These are phyloP conservation scores for Wallacemonas sp. DNA, from an alignment of 208 protist species.

Conservation along the genomic window DNA sequence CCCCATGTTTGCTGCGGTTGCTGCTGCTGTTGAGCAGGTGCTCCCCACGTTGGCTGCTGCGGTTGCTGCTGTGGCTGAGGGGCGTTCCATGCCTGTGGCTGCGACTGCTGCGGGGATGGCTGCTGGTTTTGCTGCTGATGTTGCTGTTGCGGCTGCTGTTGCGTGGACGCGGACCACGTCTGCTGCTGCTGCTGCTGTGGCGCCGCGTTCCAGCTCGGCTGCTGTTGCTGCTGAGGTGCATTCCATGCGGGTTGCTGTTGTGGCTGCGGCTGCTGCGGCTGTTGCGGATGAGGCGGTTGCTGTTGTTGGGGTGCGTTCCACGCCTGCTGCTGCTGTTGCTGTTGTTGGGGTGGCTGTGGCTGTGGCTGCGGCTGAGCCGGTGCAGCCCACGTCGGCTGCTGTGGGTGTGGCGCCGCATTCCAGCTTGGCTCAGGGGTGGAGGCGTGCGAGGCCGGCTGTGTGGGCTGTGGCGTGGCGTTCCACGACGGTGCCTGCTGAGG, in stretches of 20 bases:
- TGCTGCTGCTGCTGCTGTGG: conserved; percentile 28
- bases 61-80: background rate
- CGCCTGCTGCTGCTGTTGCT: conserved; percentile 15
- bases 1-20: conserved; percentile 10
- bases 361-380: conserved; percentile 4
- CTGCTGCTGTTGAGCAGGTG: too few species aligned
- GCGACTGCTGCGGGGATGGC: conserved; percentile 10
- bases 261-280: conserved; percentile 17
- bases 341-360: conserved; percentile 18
- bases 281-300: conserved; percentile 1
- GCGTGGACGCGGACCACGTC: background rate
- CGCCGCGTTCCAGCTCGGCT: too few species aligned
- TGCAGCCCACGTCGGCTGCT: background rate
- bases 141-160: conserved; percentile 10
- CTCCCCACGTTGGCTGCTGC: too few species aligned
- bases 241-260: conserved; percentile 1
- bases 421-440: background rate
- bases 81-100: conserved; percentile 10
- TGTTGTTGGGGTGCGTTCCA: background rate
- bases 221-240: background rate
- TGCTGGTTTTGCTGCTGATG: background rate
- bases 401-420: background rate
- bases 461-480: conserved; percentile 2
- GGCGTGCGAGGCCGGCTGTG: background rate
- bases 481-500: background rate